These are phyloP conservation scores for Fusarium cyanostomum DNA, from an alignment of 2,329 filamentous ascomycete genomes.

Conservation along the genomic window DNA sequence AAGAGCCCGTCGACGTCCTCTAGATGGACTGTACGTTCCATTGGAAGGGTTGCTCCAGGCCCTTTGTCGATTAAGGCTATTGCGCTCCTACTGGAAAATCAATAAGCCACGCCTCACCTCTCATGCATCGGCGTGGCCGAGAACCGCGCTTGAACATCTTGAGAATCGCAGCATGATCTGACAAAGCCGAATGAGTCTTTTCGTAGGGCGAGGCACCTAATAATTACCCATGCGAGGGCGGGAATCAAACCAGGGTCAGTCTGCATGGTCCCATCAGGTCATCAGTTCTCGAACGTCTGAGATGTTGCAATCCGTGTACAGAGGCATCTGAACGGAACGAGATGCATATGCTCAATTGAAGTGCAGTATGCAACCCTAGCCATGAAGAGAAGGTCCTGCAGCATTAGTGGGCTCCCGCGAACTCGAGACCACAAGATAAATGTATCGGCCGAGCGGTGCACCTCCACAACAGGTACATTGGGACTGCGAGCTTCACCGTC, in stretches of 20 bases:
- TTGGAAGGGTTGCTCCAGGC: not conserved
- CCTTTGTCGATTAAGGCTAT: slow-evolving; percentile 3
- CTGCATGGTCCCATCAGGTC: slow-evolving; percentile 2
- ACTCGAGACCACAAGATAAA: not conserved
- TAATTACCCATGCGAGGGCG: slow-evolving; percentile 10
- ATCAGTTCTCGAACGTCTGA: not conserved
- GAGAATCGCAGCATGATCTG: slow-evolving; percentile 20
- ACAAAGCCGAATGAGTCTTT: slow-evolving; percentile 5
- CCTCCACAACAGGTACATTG: not conserved
- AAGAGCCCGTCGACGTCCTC: not conserved
- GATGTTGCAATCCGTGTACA: slow-evolving; percentile 1
- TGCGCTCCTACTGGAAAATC: slow-evolving; percentile 17
- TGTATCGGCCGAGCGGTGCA: slow-evolving; percentile 11
- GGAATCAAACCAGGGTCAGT: not conserved
- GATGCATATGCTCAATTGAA: slow-evolving; percentile 27
- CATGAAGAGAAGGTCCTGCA: slow-evolving; percentile 2
- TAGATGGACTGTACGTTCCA: not conserved
- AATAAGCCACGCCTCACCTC: slow-evolving; percentile 23
- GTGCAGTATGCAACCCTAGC: slow-evolving; percentile 10
- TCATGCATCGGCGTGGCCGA: slow-evolving; percentile 23
- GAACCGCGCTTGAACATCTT: not conserved
- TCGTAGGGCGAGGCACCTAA: not conserved
- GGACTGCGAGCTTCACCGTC: not conserved
- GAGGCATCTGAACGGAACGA: slow-evolving; percentile 15
- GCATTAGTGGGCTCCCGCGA: not conserved